These are phyloP conservation scores for Themeda triandra DNA, from an alignment of 176 grass and related monocot genomes.

Conservation along the genomic window DNA sequence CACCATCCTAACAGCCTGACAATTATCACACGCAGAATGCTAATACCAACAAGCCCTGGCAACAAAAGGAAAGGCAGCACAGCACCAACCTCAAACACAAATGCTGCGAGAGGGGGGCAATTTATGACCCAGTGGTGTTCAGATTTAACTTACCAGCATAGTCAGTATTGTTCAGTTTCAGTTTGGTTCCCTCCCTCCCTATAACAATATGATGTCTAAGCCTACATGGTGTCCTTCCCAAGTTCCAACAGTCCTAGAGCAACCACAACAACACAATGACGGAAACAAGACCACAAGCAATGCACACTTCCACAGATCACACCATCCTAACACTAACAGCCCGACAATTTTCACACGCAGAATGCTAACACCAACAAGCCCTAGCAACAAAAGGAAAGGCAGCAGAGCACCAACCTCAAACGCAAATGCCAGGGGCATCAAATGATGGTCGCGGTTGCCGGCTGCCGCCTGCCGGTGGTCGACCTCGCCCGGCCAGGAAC, in stretches of 20 bases:
- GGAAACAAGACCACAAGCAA: background rate
- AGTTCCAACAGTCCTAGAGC: background rate
- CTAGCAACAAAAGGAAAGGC: background rate
- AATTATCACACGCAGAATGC: too few species aligned
- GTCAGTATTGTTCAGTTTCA: background rate
- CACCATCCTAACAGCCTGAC: too few species aligned
- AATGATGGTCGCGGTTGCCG: background rate
- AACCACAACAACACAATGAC: background rate
- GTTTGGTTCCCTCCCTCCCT: background rate
- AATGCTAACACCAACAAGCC: background rate
- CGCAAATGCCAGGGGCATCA: background rate
- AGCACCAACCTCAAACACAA: too few species aligned
- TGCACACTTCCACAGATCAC: background rate
- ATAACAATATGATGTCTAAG: background rate
- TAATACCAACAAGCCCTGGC: too few species aligned
- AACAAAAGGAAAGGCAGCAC: too few species aligned
- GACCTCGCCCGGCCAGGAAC: background rate
- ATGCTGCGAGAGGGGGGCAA: background rate
- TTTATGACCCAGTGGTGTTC: background rate
- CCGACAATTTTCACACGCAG: background rate
- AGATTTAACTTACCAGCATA: background rate
- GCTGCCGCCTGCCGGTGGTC: background rate
- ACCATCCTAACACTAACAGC: background rate
- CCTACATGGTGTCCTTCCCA: background rate
- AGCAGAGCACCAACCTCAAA: background rate